These are phyloP conservation scores for Coemansia javaensis DNA, from an alignment of 192 early-diverging fungal species.

Conservation along the genomic window DNA sequence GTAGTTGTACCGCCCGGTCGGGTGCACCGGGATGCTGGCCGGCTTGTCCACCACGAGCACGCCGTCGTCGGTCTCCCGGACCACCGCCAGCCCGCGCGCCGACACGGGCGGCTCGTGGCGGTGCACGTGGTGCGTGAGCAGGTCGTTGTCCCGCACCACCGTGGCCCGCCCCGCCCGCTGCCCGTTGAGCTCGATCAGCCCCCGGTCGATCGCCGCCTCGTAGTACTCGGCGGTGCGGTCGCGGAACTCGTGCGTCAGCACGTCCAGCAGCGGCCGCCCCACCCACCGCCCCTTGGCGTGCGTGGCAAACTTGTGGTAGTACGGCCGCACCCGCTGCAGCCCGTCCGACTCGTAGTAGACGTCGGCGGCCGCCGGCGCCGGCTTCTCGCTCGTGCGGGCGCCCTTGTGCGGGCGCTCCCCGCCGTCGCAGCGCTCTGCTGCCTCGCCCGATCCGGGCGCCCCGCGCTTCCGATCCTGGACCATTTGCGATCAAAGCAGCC, in stretches of 20 bases:
- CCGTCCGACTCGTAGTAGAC: slow-evolving; percentile 30
- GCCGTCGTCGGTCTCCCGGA: slow-evolving; percentile 56
- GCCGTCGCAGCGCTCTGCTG: too few relatives aligned
- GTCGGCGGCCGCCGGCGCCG: slow-evolving; percentile 3
- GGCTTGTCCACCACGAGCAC: slow-evolving; percentile 90
- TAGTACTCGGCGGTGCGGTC: slow-evolving; percentile 79
- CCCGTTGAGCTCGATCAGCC: slow-evolving; percentile 79
- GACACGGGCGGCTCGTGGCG: slow-evolving; percentile 94
- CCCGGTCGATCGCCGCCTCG: slow-evolving; percentile 69
- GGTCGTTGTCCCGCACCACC: slow-evolving; percentile 69
- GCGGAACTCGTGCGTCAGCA: slow-evolving; percentile 84
- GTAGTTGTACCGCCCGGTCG: slow-evolving; percentile 80
- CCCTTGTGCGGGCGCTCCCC: too few relatives aligned
- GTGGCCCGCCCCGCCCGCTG: slow-evolving; percentile 54
- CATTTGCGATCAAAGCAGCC: too few relatives aligned
- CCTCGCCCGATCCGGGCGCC: too few relatives aligned
- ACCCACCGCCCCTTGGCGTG: slow-evolving; percentile 91
- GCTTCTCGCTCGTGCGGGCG: not conserved
- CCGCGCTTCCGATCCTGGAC: too few relatives aligned
- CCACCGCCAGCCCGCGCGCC: slow-evolving; percentile 57
- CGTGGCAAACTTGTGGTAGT: slow-evolving; percentile 73
- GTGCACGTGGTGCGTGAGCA: slow-evolving; percentile 80
- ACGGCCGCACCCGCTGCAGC: slow-evolving; percentile 64
- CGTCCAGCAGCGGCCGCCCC: slow-evolving; percentile 65
- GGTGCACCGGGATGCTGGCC: slow-evolving; percentile 77